Evolutionary conservation across 805 yeast genomes (phyloP).

Genomic region (Sugiyamaella mastotermitis): DNA sequence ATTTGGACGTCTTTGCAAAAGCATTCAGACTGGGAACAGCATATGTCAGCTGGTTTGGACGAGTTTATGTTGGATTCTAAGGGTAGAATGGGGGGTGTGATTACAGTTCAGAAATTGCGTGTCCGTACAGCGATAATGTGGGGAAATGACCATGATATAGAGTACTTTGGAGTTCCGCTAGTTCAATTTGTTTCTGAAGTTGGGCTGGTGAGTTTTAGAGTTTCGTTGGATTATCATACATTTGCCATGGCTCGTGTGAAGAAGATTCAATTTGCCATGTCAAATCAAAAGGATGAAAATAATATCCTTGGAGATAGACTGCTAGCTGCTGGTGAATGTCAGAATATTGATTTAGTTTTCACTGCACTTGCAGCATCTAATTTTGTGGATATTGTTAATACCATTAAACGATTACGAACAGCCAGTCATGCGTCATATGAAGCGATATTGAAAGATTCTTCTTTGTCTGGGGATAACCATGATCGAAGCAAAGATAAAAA

Average conservation of each 20-base stretch:
- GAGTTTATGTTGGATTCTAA: constrained; percentile 45
- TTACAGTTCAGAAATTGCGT: constrained; percentile 45
- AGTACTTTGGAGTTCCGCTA: constrained; percentile 52
- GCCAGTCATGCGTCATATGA: constrained; percentile 68
- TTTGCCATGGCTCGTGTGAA: constrained; percentile 59
- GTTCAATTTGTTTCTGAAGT: constrained; percentile 54
- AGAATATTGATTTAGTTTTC: constrained; percentile 52
- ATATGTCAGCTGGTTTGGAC: constrained; percentile 55
- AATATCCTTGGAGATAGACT: constrained; percentile 23
- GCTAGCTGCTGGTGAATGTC: constrained; percentile 49
- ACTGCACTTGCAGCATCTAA: constrained; percentile 87
- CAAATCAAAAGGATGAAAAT: constrained; percentile 55
- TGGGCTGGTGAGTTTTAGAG: no score
- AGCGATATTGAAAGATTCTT: constrained; percentile 65
- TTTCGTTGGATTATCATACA: constrained; percentile 80
- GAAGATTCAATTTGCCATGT: constrained; percentile 47
- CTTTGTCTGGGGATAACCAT: constrained; percentile 24
- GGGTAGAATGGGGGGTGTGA: constrained; percentile 76
- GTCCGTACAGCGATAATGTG: constrained; percentile 67
- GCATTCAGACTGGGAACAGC: constrained; percentile 63
- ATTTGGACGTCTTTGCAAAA: constrained; percentile 69
- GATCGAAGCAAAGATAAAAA: constrained; percentile 3
- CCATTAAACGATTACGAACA: constrained; percentile 63
- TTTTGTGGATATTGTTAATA: constrained; percentile 67
- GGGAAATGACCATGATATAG: constrained; percentile 40